phyloP scores from a whole-genome alignment of 83 land plant genomes.

The Thuja plicata region DNA sequence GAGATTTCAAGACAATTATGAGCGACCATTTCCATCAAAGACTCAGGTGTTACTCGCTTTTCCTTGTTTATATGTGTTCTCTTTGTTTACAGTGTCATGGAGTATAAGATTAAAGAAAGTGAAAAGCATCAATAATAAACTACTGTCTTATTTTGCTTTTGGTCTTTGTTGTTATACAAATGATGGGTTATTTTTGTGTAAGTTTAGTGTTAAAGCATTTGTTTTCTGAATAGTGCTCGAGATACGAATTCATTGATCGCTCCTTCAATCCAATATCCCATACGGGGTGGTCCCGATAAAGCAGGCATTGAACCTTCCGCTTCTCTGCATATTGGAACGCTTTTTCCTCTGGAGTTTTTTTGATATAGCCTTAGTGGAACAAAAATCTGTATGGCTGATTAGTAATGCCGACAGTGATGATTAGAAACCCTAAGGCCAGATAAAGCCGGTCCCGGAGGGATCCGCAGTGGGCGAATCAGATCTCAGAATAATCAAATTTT shows the following conservation, averaged over 20 bases:
- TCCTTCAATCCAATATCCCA: too few relatives aligned
- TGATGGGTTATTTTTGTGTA: neutral
- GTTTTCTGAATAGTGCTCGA: neutral
- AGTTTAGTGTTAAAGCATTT: neutral
- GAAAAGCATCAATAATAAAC: neutral
- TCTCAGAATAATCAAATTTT: neutral
- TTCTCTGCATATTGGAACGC: too few relatives aligned
- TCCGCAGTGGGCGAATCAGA: too few relatives aligned
- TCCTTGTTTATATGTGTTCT: neutral
- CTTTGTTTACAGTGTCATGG: neutral
- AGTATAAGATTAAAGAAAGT: neutral
- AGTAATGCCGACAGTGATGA: too few relatives aligned
- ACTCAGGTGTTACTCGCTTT: neutral
- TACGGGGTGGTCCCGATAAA: too few relatives aligned
- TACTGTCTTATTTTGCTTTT: neutral
- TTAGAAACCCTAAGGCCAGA: too few relatives aligned
- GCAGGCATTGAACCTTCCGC: too few relatives aligned
- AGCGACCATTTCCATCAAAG: neutral
- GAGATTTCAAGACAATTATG: neutral
- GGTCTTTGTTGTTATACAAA: neutral
- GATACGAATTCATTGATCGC: too few relatives aligned
- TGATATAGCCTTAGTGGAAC: too few relatives aligned
- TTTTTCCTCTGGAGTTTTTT: too few relatives aligned
- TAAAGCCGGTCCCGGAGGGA: too few relatives aligned
- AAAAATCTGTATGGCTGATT: too few relatives aligned